A percentile compares a stretch with the other conserved stretches of the same genome.
Conservation (phyloP, 306 rosid species). For the Dalbergia oliveri region DNA sequence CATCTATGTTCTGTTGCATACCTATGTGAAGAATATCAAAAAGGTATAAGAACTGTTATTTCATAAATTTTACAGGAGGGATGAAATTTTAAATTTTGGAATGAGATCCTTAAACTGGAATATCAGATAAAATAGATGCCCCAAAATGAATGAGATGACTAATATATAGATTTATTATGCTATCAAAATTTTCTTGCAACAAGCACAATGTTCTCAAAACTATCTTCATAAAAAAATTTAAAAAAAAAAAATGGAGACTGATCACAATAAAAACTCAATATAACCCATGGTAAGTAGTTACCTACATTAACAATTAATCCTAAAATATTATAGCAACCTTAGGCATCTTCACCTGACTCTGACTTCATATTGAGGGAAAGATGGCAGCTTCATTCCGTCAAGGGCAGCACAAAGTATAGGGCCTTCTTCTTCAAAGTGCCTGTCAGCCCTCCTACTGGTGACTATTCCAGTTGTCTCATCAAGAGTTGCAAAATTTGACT, state of each 20-base stretch:
- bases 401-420: slow-evolving; percentile 90
- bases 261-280: slow-evolving; percentile 28
- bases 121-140: slow-evolving; percentile 13
- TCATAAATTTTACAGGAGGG: slow-evolving; percentile 16
- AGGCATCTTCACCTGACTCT: slow-evolving; percentile 85
- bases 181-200: slow-evolving; percentile 26
- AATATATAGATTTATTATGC: not conserved
- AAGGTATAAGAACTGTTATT: slow-evolving; percentile 17
- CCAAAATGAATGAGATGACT: not conserved
- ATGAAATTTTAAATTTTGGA: slow-evolving; percentile 19
- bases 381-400: slow-evolving; percentile 89
- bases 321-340: slow-evolving; percentile 39
- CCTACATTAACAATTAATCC: slow-evolving; percentile 42
- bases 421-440: slow-evolving; percentile 98
- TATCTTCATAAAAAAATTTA: not conserved
- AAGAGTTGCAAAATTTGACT: slow-evolving; percentile 95
- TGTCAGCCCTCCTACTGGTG: slow-evolving; percentile 89
- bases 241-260: not conserved
- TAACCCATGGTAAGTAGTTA: slow-evolving; percentile 16
- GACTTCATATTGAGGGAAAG: slow-evolving; percentile 91
- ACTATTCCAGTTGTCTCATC: slow-evolving; percentile 88
- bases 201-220: slow-evolving; percentile 18
- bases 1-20: slow-evolving; percentile 99
- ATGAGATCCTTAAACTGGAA: slow-evolving; percentile 37
- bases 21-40: slow-evolving; percentile 53